phyloP scores from a whole-genome alignment of 2,329 filamentous ascomycete species.

The Monosporascus sp. region DNA sequence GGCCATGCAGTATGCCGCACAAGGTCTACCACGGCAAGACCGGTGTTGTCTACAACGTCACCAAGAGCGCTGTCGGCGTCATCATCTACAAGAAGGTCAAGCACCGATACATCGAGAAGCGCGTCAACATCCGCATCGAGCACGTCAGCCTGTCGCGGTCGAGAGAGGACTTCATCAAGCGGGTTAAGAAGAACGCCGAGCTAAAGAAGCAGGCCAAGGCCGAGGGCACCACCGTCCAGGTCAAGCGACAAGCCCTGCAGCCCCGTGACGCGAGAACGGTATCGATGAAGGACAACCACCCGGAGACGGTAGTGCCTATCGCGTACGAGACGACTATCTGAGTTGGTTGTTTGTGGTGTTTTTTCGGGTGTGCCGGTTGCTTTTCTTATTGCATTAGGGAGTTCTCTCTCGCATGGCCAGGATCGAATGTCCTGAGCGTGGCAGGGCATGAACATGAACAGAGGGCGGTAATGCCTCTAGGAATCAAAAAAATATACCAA shows the following conservation, averaged over 20 bases:
- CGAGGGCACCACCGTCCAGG: constrained; percentile 77
- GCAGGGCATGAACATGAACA: not conserved
- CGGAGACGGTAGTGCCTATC: constrained; percentile 86
- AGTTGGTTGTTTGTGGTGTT: constrained; percentile 17
- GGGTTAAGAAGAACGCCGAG: constrained; percentile 93
- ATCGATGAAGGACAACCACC: constrained; percentile 73
- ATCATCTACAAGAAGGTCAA: constrained; percentile 99
- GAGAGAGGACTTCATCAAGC: constrained; percentile 91
- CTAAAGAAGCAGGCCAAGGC: constrained; percentile 91
- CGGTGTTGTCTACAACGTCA: constrained; percentile 97
- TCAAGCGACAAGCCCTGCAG: constrained; percentile 82
- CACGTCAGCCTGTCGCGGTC: constrained; percentile 93
- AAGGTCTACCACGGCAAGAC: constrained; percentile 99
- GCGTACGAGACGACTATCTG: constrained; percentile 99
- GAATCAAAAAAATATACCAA: constrained; percentile 1
- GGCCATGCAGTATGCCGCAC: constrained; percentile 74
- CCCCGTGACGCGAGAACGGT: constrained; percentile 80
- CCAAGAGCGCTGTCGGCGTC: constrained; percentile 94
- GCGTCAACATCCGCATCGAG: constrained; percentile 98
- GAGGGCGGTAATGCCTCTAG: not conserved
- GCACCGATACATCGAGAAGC: constrained; percentile 99
- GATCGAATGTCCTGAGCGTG: not conserved
- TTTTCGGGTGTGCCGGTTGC: constrained; percentile 27
- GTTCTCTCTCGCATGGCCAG: constrained; percentile 21
- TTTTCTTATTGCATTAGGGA: constrained; percentile 26